A percentile compares a stretch with the other conserved stretches of the same genome.
These are phyloP conservation scores for Pleurotus ostreatus DNA, from an alignment of 768 basidiomycete species.

Conservation along the genomic window DNA sequence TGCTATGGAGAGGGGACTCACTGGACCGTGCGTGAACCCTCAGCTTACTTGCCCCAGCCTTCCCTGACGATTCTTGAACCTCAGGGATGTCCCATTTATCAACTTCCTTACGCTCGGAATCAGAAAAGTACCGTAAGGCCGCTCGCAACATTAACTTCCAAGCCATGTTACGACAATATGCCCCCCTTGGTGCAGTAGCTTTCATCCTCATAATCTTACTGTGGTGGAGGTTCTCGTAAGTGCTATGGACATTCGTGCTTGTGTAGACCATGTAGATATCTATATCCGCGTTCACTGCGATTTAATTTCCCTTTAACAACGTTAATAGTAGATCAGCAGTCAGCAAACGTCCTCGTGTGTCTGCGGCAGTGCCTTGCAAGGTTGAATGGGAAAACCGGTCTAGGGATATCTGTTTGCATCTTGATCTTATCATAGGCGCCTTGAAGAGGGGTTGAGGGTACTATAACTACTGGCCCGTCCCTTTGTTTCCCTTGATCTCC, in stretches of 20 bases:
- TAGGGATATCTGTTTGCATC: neutral
- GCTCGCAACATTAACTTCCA: constrained; percentile 92
- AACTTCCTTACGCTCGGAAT: constrained; percentile 90
- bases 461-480: neutral
- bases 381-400: neutral
- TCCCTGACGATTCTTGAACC: neutral
- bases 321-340: too few relatives aligned
- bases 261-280: constrained; percentile 10
- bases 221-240: constrained; percentile 73
- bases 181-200: constrained; percentile 80
- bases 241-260: constrained; percentile 1
- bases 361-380: too few relatives aligned
- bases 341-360: too few relatives aligned
- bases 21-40: constrained; percentile 72
- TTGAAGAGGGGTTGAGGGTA: neutral
- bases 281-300: constrained; percentile 10
- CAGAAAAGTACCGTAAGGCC: constrained; percentile 95
- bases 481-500: too few relatives aligned
- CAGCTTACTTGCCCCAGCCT: neutral
- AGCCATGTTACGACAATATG: constrained; percentile 94
- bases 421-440: constrained; percentile 9
- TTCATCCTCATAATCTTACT: constrained; percentile 75
- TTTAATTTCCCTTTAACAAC: neutral
- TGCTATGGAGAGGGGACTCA: constrained; percentile 96
- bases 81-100: constrained; percentile 96